phyloP scores from a whole-genome alignment of 352 stramenopile species.

The Peronosclerospora sorghi region DNA sequence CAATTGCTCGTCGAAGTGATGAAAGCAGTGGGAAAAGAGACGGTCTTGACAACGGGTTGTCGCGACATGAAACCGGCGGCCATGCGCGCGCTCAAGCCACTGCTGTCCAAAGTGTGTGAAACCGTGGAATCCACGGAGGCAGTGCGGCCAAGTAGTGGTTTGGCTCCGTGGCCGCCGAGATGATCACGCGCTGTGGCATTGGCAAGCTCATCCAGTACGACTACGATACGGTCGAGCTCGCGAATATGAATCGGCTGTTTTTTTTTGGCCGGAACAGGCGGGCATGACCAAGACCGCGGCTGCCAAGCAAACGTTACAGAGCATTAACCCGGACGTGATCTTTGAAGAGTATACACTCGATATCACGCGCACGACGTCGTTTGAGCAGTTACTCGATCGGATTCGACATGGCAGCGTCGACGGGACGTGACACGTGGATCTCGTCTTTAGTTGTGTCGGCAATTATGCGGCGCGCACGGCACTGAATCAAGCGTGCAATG shows the following conservation, averaged over 20 bases:
- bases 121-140: too few relatives aligned
- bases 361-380: slow-evolving; percentile 76
- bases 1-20: too few relatives aligned
- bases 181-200: slow-evolving; percentile 84
- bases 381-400: slow-evolving; percentile 72
- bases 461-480: slow-evolving; percentile 83
- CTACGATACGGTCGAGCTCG: slow-evolving; percentile 85
- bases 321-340: slow-evolving; percentile 83
- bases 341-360: slow-evolving; percentile 84
- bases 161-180: slow-evolving; percentile 82
- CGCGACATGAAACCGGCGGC: too few relatives aligned
- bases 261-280: slow-evolving; percentile 78
- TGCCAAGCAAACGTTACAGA: slow-evolving; percentile 78
- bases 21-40: too few relatives aligned
- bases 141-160: too few relatives aligned
- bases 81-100: too few relatives aligned
- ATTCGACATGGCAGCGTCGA: slow-evolving; percentile 63
- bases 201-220: slow-evolving; percentile 87
- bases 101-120: too few relatives aligned
- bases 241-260: slow-evolving; percentile 90
- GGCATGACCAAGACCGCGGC: slow-evolving; percentile 83
- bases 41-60: too few relatives aligned
- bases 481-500: slow-evolving; percentile 83
- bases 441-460: slow-evolving; percentile 85
- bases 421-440: slow-evolving; percentile 42